These are phyloP conservation scores for Hypoxylon sp. DNA, from an alignment of 2,329 filamentous ascomycete species.

Conservation along the genomic window DNA sequence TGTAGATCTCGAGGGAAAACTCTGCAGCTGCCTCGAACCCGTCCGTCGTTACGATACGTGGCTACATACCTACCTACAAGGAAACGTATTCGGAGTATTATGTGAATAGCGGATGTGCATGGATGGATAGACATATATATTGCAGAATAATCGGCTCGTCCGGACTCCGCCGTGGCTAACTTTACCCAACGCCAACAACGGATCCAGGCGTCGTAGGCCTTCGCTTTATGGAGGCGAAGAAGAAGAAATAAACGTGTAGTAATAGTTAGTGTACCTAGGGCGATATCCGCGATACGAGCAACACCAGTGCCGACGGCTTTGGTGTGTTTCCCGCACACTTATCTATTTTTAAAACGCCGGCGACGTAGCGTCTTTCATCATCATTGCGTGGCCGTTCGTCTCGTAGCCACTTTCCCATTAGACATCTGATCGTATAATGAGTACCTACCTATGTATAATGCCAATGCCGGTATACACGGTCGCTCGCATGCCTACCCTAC, in stretches of 20 bases:
- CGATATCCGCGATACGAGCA: slow-evolving; percentile 19
- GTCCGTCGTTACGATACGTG: not conserved
- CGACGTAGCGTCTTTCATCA: slow-evolving; percentile 5
- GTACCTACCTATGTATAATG: too few species aligned
- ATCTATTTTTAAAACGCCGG: slow-evolving; percentile 1
- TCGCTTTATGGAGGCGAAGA: not conserved
- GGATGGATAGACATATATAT: too few species aligned
- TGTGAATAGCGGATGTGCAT: not conserved
- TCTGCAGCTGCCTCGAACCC: slow-evolving; percentile 1
- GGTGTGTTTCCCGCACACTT: not conserved
- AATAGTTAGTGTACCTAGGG: not conserved
- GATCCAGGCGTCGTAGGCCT: not conserved
- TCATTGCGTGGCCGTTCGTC: slow-evolving; percentile 10
- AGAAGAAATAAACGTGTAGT: too few species aligned
- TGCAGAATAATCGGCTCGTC: slow-evolving; percentile 17
- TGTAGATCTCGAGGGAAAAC: too few species aligned
- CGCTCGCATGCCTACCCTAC: too few species aligned
- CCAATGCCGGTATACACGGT: not conserved
- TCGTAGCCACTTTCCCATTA: not conserved
- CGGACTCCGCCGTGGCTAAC: slow-evolving; percentile 15
- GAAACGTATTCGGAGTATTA: slow-evolving; percentile 16
- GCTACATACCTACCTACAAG: slow-evolving; percentile 14
- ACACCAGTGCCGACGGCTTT: not conserved
- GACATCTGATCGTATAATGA: slow-evolving; percentile 9
- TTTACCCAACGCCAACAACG: not conserved